Conservation (phyloP, 2,329 filamentous ascomycete species). For the Xylaria sp. region DNA sequence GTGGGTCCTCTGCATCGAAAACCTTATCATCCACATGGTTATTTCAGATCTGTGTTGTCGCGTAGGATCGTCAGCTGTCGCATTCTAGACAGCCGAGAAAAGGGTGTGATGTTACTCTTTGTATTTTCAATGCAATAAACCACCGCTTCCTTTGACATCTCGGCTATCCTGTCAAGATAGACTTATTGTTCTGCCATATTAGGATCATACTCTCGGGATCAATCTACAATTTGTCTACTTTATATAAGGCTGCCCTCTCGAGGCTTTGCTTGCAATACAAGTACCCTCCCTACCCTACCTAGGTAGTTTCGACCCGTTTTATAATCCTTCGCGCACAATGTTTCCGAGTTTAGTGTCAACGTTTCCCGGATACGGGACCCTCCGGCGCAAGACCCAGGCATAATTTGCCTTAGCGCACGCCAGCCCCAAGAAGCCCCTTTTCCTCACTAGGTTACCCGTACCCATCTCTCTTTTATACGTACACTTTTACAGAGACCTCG, state of each 20-base stretch:
- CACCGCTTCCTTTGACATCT: not conserved
- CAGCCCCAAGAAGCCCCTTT: conserved; percentile 4
- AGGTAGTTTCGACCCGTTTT: not conserved
- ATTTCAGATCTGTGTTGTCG: not conserved
- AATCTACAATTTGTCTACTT: not conserved
- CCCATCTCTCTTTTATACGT: no score
- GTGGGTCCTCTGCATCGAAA: conserved; percentile 3
- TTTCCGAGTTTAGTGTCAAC: not conserved
- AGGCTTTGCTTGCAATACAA: not conserved
- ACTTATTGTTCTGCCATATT: not conserved
- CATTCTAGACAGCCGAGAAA: not conserved
- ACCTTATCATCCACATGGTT: conserved; percentile 24
- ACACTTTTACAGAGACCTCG: no score
- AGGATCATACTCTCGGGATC: not conserved
- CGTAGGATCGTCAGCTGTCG: not conserved
- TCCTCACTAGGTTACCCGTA: not conserved
- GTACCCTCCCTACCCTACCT: not conserved
- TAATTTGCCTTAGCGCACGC: conserved; percentile 1
- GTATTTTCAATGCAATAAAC: not conserved
- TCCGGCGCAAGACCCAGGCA: not conserved
- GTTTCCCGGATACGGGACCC: not conserved
- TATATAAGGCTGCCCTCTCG: not conserved
- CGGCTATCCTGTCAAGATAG: not conserved
- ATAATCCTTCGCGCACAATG: not conserved
- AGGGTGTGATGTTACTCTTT: not conserved